phyloP scores from a whole-genome alignment of 352 stramenopile species.

The Pythium dissotocum region DNA sequence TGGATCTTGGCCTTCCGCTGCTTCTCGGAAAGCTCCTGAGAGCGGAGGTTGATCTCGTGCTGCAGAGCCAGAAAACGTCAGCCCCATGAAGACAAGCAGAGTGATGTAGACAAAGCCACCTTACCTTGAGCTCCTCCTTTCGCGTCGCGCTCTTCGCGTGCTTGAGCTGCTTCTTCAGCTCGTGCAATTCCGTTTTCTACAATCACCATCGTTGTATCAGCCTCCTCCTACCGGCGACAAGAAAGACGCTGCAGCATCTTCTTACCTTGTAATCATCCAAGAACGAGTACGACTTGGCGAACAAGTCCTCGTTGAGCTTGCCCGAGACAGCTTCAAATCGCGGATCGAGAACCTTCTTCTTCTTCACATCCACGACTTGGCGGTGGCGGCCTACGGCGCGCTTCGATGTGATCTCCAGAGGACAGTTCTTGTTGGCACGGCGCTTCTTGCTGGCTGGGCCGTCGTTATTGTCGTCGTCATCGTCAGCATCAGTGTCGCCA shows the following conservation, averaged over 20 bases:
- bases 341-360: slow-evolving; percentile 71
- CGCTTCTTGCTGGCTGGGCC: slow-evolving; percentile 29
- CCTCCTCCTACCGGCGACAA: not conserved
- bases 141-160: slow-evolving; percentile 61
- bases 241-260: too few relatives aligned
- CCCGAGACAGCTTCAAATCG: slow-evolving; percentile 85
- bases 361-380: slow-evolving; percentile 84
- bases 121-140: slow-evolving; percentile 81
- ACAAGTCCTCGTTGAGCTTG: slow-evolving; percentile 89
- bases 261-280: slow-evolving; percentile 85
- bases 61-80: slow-evolving; percentile 15
- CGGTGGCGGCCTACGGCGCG: slow-evolving; percentile 76
- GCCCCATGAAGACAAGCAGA: not conserved
- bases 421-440: slow-evolving; percentile 84
- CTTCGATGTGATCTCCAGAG: slow-evolving; percentile 85
- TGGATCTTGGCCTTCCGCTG: slow-evolving; percentile 78
- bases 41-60: slow-evolving; percentile 68
- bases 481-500: slow-evolving; percentile 17
- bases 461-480: slow-evolving; percentile 13
- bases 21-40: slow-evolving; percentile 72
- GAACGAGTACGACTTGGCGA: slow-evolving; percentile 88
- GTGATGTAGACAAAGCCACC: not conserved
- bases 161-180: slow-evolving; percentile 82
- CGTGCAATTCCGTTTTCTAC: slow-evolving; percentile 77
- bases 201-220: not conserved